A percentile compares a stretch with the other conserved stretches of the same genome.
Conservation (phyloP, 192 early-diverging fungal genomes). For the Allomyces macrogynus region DNA sequence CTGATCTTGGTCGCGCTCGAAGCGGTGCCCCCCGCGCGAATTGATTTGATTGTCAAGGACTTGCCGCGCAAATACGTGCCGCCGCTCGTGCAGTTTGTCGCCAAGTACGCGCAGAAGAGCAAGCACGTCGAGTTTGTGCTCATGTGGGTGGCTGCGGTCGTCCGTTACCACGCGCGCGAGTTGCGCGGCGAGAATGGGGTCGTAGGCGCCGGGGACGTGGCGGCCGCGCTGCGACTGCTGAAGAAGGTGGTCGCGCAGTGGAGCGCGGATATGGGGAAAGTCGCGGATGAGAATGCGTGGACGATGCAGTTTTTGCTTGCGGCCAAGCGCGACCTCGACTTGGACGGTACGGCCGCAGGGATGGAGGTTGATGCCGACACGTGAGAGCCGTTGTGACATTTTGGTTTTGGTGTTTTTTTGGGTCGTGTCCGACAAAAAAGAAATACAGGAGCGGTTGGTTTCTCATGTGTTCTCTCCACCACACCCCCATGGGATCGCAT, state of each 20-base stretch:
- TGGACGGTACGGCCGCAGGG: not conserved
- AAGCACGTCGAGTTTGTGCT: slow-evolving; percentile 76
- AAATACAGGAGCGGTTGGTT: no score
- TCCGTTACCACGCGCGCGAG: slow-evolving; percentile 47
- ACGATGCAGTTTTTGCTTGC: not conserved
- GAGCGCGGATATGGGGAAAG: not conserved
- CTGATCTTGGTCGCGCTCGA: slow-evolving; percentile 64
- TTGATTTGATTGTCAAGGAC: slow-evolving; percentile 53
- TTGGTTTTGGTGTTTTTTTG: no score
- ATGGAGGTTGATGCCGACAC: no score
- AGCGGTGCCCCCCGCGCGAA: slow-evolving; percentile 49
- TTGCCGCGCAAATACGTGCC: slow-evolving; percentile 76
- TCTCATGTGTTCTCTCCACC: no score
- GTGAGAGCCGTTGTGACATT: no score
- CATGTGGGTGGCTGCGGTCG: slow-evolving; percentile 53
- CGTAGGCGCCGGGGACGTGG: not conserved
- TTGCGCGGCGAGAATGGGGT: slow-evolving; percentile 15
- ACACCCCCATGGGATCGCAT: no score
- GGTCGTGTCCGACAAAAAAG: no score
- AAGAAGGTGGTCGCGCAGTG: not conserved
- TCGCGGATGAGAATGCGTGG: not conserved
- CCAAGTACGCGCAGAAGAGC: slow-evolving; percentile 50
- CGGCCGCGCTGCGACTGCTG: not conserved
- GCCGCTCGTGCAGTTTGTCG: slow-evolving; percentile 63
- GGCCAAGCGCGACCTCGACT: not conserved